Percentiles rank a stretch among this genome's conserved stretches.
These are phyloP conservation scores for Trichoderma oligosporum DNA, from an alignment of 2,329 filamentous ascomycete genomes.

Conservation along the genomic window DNA sequence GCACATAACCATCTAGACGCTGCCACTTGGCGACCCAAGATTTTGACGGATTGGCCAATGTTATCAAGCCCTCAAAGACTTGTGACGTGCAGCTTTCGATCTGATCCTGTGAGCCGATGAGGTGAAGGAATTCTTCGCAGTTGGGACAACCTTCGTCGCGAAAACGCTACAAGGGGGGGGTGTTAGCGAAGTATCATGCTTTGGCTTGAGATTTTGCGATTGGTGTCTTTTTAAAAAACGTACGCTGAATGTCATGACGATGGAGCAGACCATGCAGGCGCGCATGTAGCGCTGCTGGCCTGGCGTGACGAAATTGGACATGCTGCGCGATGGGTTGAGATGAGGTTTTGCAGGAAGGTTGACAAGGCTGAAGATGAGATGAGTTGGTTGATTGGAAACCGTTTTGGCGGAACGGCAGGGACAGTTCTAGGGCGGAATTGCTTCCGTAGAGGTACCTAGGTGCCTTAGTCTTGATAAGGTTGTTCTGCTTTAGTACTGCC, in stretches of 20 bases:
- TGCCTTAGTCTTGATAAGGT: too few relatives aligned
- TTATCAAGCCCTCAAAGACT: conserved; percentile 90
- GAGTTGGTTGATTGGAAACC: not conserved
- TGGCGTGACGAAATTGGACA: conserved; percentile 40
- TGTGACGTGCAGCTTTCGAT: conserved; percentile 93
- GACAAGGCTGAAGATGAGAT: conserved; percentile 6
- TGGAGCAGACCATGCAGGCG: conserved; percentile 98
- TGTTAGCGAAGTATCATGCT: not conserved
- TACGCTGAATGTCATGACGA: conserved; percentile 79
- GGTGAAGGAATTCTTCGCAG: conserved; percentile 87
- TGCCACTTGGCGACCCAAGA: conserved; percentile 99
- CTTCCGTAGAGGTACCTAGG: too few relatives aligned
- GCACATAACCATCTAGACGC: conserved; percentile 80
- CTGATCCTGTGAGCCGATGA: conserved; percentile 71
- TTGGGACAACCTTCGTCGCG: conserved; percentile 86
- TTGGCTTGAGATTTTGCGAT: not conserved
- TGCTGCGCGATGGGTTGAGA: not conserved
- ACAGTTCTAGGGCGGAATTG: conserved; percentile 15
- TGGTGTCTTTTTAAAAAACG: too few relatives aligned
- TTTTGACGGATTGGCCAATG: conserved; percentile 72
- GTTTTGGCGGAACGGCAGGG: conserved; percentile 1
- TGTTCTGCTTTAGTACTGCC: too few relatives aligned
- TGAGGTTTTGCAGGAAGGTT: not conserved
- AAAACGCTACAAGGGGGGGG: conserved; percentile 62
- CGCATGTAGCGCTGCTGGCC: conserved; percentile 80